These are phyloP conservation scores for Gryganskiella cystojenkinii DNA, from an alignment of 192 early-diverging fungal genomes.

Conservation along the genomic window DNA sequence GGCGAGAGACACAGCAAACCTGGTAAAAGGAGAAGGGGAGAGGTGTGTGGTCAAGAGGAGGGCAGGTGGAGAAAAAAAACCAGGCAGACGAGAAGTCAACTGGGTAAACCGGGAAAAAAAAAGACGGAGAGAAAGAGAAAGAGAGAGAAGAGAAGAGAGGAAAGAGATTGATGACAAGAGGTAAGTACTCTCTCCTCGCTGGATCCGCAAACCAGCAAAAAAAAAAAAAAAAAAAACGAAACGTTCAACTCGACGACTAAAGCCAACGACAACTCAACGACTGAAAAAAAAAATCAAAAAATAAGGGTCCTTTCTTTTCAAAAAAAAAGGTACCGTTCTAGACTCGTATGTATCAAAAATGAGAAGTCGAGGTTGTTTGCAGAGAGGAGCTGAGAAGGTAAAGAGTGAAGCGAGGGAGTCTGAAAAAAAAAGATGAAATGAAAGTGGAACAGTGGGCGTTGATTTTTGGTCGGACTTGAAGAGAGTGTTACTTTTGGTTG, in stretches of 20 bases:
- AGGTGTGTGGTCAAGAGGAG: background rate
- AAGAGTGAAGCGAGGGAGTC: background rate
- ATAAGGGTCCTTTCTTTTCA: background rate
- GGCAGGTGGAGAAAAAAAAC: background rate
- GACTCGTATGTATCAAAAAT: no score
- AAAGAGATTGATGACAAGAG: background rate
- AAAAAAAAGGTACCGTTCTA: no score
- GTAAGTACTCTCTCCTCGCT: no score
- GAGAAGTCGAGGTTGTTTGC: background rate
- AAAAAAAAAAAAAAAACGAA: no score
- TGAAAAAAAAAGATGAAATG: background rate
- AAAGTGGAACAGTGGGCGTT: conserved; percentile 1
- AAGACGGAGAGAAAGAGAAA: background rate
- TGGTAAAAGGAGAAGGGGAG: no score
- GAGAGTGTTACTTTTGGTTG: no score
- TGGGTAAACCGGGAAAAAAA: background rate
- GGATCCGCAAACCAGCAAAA: no score
- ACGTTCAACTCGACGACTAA: no score
- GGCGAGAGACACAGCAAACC: no score
- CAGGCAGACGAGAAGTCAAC: background rate
- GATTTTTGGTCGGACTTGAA: no score
- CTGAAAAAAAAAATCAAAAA: background rate
- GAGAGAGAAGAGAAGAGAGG: background rate
- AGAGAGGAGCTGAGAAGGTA: background rate
- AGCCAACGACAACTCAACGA: no score